Evolutionary conservation across 257 asterid genomes (phyloP).

Genomic region (Solanum lignicaule): DNA sequence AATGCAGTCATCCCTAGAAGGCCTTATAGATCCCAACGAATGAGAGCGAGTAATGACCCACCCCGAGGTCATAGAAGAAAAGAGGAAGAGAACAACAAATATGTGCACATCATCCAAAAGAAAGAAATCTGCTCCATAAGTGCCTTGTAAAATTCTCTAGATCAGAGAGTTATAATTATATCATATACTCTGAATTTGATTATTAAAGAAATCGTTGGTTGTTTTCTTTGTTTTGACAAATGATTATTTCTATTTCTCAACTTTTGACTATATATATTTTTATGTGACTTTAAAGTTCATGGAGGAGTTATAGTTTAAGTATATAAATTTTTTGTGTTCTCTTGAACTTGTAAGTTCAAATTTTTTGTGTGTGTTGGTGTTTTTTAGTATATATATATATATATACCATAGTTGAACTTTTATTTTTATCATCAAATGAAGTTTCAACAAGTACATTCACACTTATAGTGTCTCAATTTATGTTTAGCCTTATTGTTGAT

Average conservation of each 20-base stretch:
- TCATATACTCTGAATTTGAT: too few species aligned
- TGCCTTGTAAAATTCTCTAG: not conserved
- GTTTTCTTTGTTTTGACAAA: not conserved
- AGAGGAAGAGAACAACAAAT: not conserved
- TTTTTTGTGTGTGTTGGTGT: too few species aligned
- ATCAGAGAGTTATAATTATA: not conserved
- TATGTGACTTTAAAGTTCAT: not conserved
- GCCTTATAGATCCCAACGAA: too few species aligned
- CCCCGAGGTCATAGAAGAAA: not conserved
- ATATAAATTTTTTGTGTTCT: not conserved
- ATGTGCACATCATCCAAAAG: not conserved
- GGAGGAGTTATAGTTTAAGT: not conserved
- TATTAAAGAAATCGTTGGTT: not conserved
- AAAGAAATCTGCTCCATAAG: not conserved
- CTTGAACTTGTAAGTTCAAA: too few species aligned
- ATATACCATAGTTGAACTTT: too few species aligned
- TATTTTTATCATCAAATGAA: too few species aligned
- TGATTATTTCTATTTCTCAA: not conserved
- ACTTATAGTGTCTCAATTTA: too few species aligned
- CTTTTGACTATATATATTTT: not conserved
- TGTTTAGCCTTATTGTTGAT: too few species aligned
- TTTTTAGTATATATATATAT: too few species aligned
- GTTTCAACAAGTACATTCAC: too few species aligned
- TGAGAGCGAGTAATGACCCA: not conserved
- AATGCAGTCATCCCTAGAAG: not conserved